Percentiles rank a stretch among this genome's conserved stretches.
phyloP scores from a whole-genome alignment of 352 stramenopile genomes.

The Pseudoperonospora humuli region DNA sequence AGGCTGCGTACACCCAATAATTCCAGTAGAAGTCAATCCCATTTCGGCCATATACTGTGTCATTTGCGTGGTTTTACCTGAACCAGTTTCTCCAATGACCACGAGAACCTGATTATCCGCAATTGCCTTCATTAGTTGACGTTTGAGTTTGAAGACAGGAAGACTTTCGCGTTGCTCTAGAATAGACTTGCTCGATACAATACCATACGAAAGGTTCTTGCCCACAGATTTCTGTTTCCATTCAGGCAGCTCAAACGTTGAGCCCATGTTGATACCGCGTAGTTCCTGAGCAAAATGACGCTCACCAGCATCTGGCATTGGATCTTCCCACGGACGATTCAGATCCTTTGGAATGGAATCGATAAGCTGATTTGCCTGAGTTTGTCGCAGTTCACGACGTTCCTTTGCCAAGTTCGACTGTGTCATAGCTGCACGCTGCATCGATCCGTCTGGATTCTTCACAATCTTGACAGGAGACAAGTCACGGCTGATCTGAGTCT shows the following conservation, averaged over 20 bases:
- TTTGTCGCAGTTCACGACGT: conserved; percentile 93
- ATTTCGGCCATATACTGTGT: conserved; percentile 99
- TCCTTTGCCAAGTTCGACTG: conserved; percentile 96
- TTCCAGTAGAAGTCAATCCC: conserved; percentile 92
- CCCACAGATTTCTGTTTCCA: conserved; percentile 97
- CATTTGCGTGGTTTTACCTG: conserved; percentile 99
- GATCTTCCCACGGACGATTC: conserved; percentile 97
- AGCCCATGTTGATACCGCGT: conserved; percentile 86
- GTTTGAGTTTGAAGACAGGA: conserved; percentile 96
- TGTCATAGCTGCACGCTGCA: conserved; percentile 96
- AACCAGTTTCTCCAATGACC: conserved; percentile 98
- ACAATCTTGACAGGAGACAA: conserved; percentile 97
- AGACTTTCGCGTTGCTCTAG: conserved; percentile 95
- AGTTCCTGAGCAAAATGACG: conserved; percentile 96
- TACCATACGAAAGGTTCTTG: conserved; percentile 95
- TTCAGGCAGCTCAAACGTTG: conserved; percentile 89
- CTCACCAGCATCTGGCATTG: conserved; percentile 95
- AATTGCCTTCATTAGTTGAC: conserved; percentile 92
- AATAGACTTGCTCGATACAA: conserved; percentile 93
- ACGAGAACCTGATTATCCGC: conserved; percentile 94
- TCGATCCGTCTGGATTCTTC: conserved; percentile 97
- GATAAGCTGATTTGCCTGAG: conserved; percentile 95
- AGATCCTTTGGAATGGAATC: conserved; percentile 97
- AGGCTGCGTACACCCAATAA: conserved; percentile 98
- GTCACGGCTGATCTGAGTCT: conserved; percentile 88